phyloP scores from a whole-genome alignment of 495 filamentous ascomycete genomes.

The Neurospora sp. region DNA sequence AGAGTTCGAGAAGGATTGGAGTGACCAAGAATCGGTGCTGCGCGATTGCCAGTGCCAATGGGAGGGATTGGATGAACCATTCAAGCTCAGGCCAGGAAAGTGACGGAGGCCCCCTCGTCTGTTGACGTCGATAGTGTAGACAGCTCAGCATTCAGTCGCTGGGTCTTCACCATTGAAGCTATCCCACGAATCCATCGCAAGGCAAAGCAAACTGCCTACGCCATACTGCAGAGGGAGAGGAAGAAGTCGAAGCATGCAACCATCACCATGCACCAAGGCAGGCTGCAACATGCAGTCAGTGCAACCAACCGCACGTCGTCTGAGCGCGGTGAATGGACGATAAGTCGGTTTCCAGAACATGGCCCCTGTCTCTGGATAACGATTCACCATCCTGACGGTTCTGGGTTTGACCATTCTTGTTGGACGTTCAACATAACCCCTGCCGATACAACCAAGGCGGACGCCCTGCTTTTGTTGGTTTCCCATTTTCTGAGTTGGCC shows the following conservation, averaged over 20 bases:
- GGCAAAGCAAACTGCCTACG: not conserved
- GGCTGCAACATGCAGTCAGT: not conserved
- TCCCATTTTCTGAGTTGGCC: not conserved
- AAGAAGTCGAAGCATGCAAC: not conserved
- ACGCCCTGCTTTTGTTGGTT: not conserved
- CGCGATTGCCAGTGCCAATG: not conserved
- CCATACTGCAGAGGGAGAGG: not conserved
- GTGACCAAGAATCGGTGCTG: no score
- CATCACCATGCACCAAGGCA: not conserved
- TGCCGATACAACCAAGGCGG: not conserved
- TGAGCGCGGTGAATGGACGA: not conserved
- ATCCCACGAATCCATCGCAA: not conserved
- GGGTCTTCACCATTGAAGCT: not conserved
- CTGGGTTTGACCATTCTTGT: not conserved
- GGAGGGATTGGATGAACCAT: not conserved
- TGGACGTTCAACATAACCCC: not conserved
- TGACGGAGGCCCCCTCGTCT: not conserved
- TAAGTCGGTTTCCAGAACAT: not conserved
- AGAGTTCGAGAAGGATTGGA: not conserved
- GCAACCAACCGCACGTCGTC: not conserved
- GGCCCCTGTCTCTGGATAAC: not conserved
- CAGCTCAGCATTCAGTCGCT: not conserved
- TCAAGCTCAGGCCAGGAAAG: not conserved
- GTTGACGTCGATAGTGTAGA: not conserved
- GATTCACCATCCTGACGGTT: not conserved